Evolutionary conservation across 2,329 filamentous ascomycete species (phyloP), one percentile per base, ranked within the genome.

Genomic region (Nectriaceae sp.): DNA sequence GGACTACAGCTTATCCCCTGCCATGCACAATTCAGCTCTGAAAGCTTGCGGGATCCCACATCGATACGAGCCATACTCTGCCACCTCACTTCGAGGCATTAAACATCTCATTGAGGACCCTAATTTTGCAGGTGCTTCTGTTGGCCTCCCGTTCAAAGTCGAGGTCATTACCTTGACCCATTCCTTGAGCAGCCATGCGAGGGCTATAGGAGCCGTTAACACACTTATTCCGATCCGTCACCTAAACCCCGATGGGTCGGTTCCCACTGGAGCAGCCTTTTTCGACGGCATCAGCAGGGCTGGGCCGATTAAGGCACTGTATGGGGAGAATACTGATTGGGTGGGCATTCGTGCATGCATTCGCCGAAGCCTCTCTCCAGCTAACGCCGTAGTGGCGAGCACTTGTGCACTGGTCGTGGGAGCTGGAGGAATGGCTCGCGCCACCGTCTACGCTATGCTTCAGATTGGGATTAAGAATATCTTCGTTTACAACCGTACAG

Each of bases 271-370:
- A 4, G 75, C 76, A 1, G 67, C 82, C 8, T 68, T 77, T 16
- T 75, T 76, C 50, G 69, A 71, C n/a, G 76, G 81, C 50, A 55
- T 67, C 22, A 85, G 85, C 53, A 77, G 82, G 37, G 77, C 84
- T 1, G 87, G 88, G 0, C 80, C 83, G 0, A 80, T 90, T 5
- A 79, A 80, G 52, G 86, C 84, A 0, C 73, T 91, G 0, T 89
- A 90, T 53, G 89, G 88, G 1, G 87, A 91, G 49, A 92, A 92
- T 50, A 91, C 88, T 0, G 88, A 92, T 65, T 92, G 88, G 85
- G 87, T 90, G 26, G 88, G 88, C 4, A 88, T 92, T 36, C 75
- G 85, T 44, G 87, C 85, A 3, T 90, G 87, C 61, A 80, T 92
- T 36, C 79, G 84, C 5, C 77, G 87, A 24, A 87, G 87, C 2